Evolutionary conservation across 805 yeast species (phyloP).

Genomic region (Kluyveromyces siamensis): DNA sequence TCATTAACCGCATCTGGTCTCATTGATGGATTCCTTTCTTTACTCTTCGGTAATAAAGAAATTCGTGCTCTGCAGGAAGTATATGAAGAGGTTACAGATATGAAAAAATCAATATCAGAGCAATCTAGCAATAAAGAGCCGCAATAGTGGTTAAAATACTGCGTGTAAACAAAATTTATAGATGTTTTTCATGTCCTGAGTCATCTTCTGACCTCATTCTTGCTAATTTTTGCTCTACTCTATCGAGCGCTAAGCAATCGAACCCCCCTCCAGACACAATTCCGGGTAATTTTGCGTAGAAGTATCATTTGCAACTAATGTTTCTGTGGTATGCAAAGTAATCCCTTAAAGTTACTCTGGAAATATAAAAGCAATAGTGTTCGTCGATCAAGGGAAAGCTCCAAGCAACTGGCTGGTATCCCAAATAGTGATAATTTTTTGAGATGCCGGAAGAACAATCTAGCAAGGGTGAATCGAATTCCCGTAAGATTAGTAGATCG

Average conservation of each 20-base stretch:
- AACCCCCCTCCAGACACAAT: neutral
- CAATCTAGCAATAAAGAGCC: slow-evolving; percentile 1
- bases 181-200: too few relatives aligned
- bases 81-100: slow-evolving; percentile 50
- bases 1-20: slow-evolving; percentile 57
- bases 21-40: slow-evolving; percentile 69
- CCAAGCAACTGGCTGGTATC: too few relatives aligned
- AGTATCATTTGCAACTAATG: neutral
- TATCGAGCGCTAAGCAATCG: neutral
- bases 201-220: neutral
- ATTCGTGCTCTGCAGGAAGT: slow-evolving; percentile 70
- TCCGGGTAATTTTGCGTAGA: neutral
- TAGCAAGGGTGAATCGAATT: too few relatives aligned
- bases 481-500: neutral
- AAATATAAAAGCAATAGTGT: too few relatives aligned
- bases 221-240: neutral
- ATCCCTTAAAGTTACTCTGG: neutral
- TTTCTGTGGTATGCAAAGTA: neutral
- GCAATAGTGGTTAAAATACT: too few relatives aligned
- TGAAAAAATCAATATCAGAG: slow-evolving; percentile 8
- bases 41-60: slow-evolving; percentile 74
- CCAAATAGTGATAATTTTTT: too few relatives aligned
- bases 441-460: neutral
- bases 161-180: too few relatives aligned
- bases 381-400: too few relatives aligned